These are phyloP conservation scores for Arachis stenosperma DNA, from an alignment of 306 rosid genomes.

Conservation along the genomic window DNA sequence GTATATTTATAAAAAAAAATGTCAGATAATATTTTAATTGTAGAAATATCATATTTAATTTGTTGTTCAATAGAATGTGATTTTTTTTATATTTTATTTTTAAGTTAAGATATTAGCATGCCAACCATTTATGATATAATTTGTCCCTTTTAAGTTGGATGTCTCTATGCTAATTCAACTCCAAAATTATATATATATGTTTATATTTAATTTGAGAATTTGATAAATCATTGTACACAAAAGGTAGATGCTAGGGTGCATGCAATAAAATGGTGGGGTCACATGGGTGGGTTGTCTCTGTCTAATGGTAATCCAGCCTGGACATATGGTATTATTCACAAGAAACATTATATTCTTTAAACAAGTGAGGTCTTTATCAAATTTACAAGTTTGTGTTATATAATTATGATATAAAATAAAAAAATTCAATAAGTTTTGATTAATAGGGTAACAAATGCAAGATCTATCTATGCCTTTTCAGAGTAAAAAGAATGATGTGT, in stretches of 20 bases:
- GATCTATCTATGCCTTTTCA: conserved; percentile 18
- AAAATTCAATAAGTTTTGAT: conserved; percentile 17
- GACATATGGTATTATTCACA: conserved; percentile 42
- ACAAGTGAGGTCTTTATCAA: conserved; percentile 40
- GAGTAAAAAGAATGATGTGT: background rate
- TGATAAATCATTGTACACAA: conserved; percentile 23
- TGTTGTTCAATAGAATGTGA: background rate
- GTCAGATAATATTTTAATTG: no score
- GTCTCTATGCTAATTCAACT: conserved; percentile 8
- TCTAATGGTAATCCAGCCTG: conserved; percentile 51
- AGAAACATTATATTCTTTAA: conserved; percentile 36
- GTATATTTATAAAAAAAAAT: no score
- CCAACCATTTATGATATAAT: conserved; percentile 11
- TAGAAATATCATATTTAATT: no score
- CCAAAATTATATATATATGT: conserved; percentile 13
- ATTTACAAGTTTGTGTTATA: conserved; percentile 23
- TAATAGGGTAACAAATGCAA: conserved; percentile 22
- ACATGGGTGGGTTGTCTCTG: conserved; percentile 53
- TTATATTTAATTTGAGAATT: conserved; percentile 17
- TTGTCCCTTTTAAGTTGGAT: background rate
- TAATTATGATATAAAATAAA: conserved; percentile 3
- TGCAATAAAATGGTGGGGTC: conserved; percentile 39
- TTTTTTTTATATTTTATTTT: background rate
- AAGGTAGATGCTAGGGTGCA: conserved; percentile 34
- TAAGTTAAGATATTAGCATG: background rate